phyloP scores from a whole-genome alignment of 1,139 yeast genomes.

The Protomyces inundatus region DNA sequence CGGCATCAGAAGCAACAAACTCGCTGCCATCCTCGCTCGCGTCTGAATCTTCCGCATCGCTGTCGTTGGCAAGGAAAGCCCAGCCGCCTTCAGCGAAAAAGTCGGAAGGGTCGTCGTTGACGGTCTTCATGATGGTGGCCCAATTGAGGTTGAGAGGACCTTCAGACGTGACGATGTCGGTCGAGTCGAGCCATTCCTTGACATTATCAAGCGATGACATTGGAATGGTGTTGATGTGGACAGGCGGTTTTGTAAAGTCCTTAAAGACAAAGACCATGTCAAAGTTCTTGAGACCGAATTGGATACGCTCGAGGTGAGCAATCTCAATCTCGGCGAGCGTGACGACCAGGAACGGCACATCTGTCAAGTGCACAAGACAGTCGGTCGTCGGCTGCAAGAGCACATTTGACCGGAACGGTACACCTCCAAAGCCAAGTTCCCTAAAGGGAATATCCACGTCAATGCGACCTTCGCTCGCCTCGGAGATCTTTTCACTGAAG shows the following conservation, averaged over 20 bases:
- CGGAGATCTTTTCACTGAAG: slow-evolving; percentile 87
- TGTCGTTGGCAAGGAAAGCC: slow-evolving; percentile 68
- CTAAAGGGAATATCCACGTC: slow-evolving; percentile 93
- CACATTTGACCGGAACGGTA: slow-evolving; percentile 90
- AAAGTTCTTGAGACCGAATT: slow-evolving; percentile 92
- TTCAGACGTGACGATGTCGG: slow-evolving; percentile 84
- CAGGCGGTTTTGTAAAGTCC: slow-evolving; percentile 80
- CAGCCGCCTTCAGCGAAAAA: slow-evolving; percentile 93
- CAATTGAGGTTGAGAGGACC: slow-evolving; percentile 95
- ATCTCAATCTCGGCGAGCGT: slow-evolving; percentile 88
- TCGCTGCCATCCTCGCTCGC: slow-evolving; percentile 47
- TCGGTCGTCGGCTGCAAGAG: slow-evolving; percentile 96
- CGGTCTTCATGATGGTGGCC: slow-evolving; percentile 92
- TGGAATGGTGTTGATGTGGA: slow-evolving; percentile 90
- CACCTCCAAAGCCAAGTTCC: slow-evolving; percentile 96
- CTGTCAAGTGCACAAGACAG: slow-evolving; percentile 87
- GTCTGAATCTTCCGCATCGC: slow-evolving; percentile 49
- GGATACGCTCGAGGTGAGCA: slow-evolving; percentile 94
- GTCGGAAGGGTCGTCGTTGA: slow-evolving; percentile 86
- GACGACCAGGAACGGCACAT: slow-evolving; percentile 89
- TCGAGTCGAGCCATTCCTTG: slow-evolving; percentile 81
- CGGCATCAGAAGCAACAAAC: slow-evolving; percentile 50
- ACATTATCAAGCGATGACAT: slow-evolving; percentile 87
- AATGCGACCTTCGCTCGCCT: slow-evolving; percentile 54
- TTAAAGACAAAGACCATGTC: slow-evolving; percentile 93